phyloP scores from a whole-genome alignment of 78 protist species.

The Dictyostelium brefeldianum region DNA sequence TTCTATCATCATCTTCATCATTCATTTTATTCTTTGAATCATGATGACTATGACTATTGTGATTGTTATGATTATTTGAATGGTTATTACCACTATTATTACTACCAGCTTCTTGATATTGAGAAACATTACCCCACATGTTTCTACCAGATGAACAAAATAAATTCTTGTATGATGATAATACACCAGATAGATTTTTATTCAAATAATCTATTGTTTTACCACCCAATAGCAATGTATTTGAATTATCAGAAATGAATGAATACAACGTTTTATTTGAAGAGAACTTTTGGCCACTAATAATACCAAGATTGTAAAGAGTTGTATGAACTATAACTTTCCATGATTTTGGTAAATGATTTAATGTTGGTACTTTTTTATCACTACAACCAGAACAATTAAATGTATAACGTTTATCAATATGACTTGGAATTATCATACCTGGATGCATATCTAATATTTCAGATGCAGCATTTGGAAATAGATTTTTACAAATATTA shows the following conservation, averaged over 20 bases:
- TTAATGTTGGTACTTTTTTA: conserved; percentile 17
- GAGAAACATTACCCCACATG: conserved; percentile 80
- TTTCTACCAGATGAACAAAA: conserved; percentile 79
- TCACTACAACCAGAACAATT: conserved; percentile 49
- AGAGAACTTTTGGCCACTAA: conserved; percentile 46
- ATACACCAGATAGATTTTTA: conserved; percentile 55
- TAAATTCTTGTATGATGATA: conserved; percentile 69
- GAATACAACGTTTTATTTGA: conserved; percentile 74
- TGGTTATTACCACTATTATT: background rate
- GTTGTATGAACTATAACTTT: conserved; percentile 76
- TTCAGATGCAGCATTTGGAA: conserved; percentile 67
- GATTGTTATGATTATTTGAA: too few relatives aligned
- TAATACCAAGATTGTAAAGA: conserved; percentile 53
- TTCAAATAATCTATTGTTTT: conserved; percentile 70
- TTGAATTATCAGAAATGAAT: conserved; percentile 71
- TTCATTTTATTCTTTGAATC: conserved; percentile 18
- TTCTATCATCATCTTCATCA: background rate
- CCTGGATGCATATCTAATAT: conserved; percentile 26
- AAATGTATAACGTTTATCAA: conserved; percentile 57
- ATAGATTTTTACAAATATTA: conserved; percentile 22
- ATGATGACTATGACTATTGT: background rate
- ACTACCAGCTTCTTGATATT: conserved; percentile 16
- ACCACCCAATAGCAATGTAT: conserved; percentile 66
- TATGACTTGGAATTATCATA: conserved; percentile 65
- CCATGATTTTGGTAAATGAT: conserved; percentile 71